Evolutionary conservation across 2,329 filamentous ascomycete species (phyloP).

Genomic region (Ceratocystis diversiconidia): DNA sequence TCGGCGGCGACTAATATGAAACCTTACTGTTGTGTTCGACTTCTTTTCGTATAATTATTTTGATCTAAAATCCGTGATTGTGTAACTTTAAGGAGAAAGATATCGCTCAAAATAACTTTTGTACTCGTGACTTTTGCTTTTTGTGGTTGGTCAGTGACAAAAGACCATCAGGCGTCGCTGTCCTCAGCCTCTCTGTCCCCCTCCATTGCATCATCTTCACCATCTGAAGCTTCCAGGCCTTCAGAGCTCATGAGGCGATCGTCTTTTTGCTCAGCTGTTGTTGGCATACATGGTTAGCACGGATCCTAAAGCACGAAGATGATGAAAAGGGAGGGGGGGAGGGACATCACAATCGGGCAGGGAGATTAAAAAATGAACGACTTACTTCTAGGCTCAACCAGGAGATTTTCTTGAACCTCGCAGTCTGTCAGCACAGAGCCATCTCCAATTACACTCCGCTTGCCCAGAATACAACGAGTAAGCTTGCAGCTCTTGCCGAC

Average conservation of each 20-base stretch:
- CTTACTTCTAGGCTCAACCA: conserved; percentile 66
- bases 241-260: conserved; percentile 54
- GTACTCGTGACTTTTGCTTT: background rate
- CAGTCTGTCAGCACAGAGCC: conserved; percentile 71
- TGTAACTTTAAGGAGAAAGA: background rate
- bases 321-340: background rate
- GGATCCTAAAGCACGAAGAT: background rate
- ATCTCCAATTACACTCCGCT: conserved; percentile 68
- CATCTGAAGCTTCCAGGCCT: conserved; percentile 48
- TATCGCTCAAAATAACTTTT: background rate
- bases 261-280: conserved; percentile 49
- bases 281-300: conserved; percentile 16
- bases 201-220: conserved; percentile 36
- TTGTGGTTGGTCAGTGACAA: background rate
- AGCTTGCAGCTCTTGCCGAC: conserved; percentile 74
- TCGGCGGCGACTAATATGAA: background rate
- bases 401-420: conserved; percentile 79
- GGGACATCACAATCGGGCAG: background rate
- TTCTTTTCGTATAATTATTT: no score
- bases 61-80: background rate
- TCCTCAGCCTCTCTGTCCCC: conserved; percentile 32
- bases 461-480: conserved; percentile 75
- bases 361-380: conserved; percentile 19
- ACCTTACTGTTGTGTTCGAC: background rate
- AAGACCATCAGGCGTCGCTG: background rate